Evolutionary conservation across 345 rosid species (phyloP).

Genomic region (Aethionema arabicum): DNA sequence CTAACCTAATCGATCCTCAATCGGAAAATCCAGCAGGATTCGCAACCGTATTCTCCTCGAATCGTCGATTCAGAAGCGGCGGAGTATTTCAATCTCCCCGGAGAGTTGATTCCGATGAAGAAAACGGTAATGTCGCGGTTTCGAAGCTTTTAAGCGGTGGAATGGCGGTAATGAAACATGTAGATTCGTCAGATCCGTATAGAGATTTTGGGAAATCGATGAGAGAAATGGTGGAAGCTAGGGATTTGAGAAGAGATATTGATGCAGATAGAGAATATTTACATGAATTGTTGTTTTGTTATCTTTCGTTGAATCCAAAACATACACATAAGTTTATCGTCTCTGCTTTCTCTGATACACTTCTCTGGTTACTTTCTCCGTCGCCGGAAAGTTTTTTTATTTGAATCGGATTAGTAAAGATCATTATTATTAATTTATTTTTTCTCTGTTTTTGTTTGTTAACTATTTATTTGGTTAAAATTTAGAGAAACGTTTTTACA

Average conservation of each 20-base stretch:
- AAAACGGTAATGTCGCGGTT: background rate
- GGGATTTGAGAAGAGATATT: slow-evolving; percentile 44
- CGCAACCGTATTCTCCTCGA: slow-evolving; percentile 1
- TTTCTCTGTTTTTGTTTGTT: too few relatives aligned
- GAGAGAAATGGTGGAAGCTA: slow-evolving; percentile 89
- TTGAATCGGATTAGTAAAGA: slow-evolving; percentile 4
- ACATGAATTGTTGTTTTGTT: slow-evolving; percentile 71
- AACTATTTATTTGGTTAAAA: too few relatives aligned
- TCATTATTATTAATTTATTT: too few relatives aligned
- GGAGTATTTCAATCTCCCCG: slow-evolving; percentile 9
- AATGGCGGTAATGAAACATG: slow-evolving; percentile 53
- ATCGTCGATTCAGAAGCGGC: background rate
- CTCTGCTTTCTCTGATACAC: slow-evolving; percentile 71
- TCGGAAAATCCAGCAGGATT: background rate
- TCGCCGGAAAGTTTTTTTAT: slow-evolving; percentile 10
- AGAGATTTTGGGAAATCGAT: slow-evolving; percentile 75
- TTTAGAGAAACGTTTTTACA: too few relatives aligned
- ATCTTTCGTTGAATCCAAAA: slow-evolving; percentile 65
- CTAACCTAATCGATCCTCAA: background rate
- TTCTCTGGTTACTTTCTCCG: slow-evolving; percentile 48
- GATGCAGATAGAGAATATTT: slow-evolving; percentile 60
- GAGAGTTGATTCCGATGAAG: background rate
- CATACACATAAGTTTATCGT: slow-evolving; percentile 68
- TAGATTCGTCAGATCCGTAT: slow-evolving; percentile 71
- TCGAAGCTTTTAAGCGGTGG: slow-evolving; percentile 45